A percentile compares a stretch with the other conserved stretches of the same genome.
Evolutionary conservation across 2,329 filamentous ascomycete species (phyloP).

Genomic region (Aspergillus persii): DNA sequence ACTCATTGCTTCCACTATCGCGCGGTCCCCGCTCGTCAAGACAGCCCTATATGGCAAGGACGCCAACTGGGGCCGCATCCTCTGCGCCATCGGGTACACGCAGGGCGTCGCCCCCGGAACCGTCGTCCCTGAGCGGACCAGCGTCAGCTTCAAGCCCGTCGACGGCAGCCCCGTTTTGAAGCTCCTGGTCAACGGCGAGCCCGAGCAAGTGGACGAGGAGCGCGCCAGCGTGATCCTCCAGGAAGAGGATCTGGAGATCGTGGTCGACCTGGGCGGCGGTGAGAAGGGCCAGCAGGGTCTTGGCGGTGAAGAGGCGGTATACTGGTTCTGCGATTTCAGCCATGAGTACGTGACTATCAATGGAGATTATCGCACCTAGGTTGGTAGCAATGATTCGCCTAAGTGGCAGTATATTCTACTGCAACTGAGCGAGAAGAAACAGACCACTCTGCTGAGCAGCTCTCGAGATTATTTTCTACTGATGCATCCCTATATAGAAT

Average conservation of each 20-base stretch:
- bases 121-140: constrained; percentile 56
- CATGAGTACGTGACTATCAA: constrained; percentile 71
- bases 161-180: constrained; percentile 58
- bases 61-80: constrained; percentile 96
- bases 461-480: too few relatives aligned
- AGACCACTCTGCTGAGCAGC: too few relatives aligned
- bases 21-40: constrained; percentile 90
- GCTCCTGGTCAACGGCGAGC: constrained; percentile 60
- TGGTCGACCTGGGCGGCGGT: constrained; percentile 57
- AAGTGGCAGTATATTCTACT: not conserved
- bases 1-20: constrained; percentile 81
- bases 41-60: constrained; percentile 96
- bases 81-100: constrained; percentile 88
- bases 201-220: constrained; percentile 60
- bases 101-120: constrained; percentile 46
- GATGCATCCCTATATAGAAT: too few relatives aligned
- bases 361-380: constrained; percentile 62
- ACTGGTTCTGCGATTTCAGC: constrained; percentile 67
- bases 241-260: constrained; percentile 61
- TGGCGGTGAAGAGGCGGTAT: constrained; percentile 54
- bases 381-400: not conserved
- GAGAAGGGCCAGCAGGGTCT: constrained; percentile 38
- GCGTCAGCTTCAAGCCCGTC: constrained; percentile 60
- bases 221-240: constrained; percentile 60
- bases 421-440: too few relatives aligned